A percentile compares a stretch with the other conserved stretches of the same genome.
These are phyloP conservation scores for Heterotrichella gracilis DNA, from an alignment of 352 stramenopile genomes.

Conservation along the genomic window DNA sequence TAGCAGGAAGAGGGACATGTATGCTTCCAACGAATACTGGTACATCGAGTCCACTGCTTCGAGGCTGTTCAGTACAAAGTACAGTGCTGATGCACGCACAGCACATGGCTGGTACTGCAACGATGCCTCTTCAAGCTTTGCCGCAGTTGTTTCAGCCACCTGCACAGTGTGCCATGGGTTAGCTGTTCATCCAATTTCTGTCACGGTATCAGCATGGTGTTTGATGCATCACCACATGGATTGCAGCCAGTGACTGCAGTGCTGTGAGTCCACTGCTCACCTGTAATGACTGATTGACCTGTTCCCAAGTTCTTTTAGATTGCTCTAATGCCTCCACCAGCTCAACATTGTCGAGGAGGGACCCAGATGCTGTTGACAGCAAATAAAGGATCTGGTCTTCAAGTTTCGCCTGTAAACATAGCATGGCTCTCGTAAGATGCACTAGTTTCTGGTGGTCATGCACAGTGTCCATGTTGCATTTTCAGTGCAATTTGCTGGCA, in stretches of 20 bases:
- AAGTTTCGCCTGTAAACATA: too few species aligned
- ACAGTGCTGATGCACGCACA: constrained; percentile 56
- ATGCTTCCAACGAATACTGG: constrained; percentile 68
- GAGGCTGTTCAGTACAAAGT: constrained; percentile 77
- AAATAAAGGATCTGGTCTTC: constrained; percentile 68
- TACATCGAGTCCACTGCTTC: constrained; percentile 75
- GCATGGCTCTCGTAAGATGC: too few species aligned
- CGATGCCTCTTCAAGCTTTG: constrained; percentile 64
- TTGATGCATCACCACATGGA: too few species aligned
- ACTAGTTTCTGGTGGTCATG: too few species aligned
- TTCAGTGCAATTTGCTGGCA: too few species aligned
- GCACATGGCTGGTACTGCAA: constrained; percentile 54
- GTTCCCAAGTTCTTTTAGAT: constrained; percentile 60
- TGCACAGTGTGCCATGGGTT: too few species aligned
- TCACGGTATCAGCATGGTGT: too few species aligned
- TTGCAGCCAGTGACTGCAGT: too few species aligned
- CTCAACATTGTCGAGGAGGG: constrained; percentile 56
- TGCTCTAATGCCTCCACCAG: constrained; percentile 67
- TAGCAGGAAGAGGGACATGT: constrained; percentile 61
- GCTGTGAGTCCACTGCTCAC: too few species aligned
- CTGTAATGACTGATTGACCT: constrained; percentile 60
- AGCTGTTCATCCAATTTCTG: too few species aligned
- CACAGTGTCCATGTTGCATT: too few species aligned
- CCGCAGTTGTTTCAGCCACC: constrained; percentile 61
- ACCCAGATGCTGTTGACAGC: constrained; percentile 51